A percentile compares a stretch with the other conserved stretches of the same genome.
Evolutionary conservation across 2,329 filamentous ascomycete genomes (phyloP).

Genomic region (Beauveria caledonica): DNA sequence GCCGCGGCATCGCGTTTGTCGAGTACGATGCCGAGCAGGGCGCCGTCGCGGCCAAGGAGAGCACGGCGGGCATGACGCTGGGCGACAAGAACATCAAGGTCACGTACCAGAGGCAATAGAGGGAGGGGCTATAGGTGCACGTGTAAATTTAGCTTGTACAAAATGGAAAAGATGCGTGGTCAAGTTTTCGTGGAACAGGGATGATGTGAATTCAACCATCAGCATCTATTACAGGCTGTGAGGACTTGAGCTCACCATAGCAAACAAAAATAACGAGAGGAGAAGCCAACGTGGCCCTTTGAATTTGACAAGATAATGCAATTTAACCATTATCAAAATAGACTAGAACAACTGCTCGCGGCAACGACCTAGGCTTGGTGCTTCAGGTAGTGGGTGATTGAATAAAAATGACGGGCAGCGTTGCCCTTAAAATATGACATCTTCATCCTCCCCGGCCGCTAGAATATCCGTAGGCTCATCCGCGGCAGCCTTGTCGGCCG

Average conservation of each 20-base stretch:
- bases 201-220: constrained; percentile 2
- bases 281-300: too few species aligned
- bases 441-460: constrained; percentile 68
- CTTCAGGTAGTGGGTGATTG: background rate
- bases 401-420: background rate
- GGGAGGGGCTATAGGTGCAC: too few species aligned
- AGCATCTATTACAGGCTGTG: too few species aligned
- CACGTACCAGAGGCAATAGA: constrained; percentile 85
- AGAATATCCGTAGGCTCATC: constrained; percentile 55
- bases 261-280: too few species aligned
- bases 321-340: background rate
- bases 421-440: constrained; percentile 68
- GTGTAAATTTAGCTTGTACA: constrained; percentile 5
- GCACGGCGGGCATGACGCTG: constrained; percentile 75
- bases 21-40: constrained; percentile 89
- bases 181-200: background rate
- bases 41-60: constrained; percentile 90
- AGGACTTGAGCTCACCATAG: too few species aligned
- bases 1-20: constrained; percentile 87
- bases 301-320: too few species aligned
- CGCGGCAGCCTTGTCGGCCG: constrained; percentile 30
- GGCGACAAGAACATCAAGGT: constrained; percentile 79
- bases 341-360: constrained; percentile 1
- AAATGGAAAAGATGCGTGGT: background rate
- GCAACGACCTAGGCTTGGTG: background rate